phyloP scores from a whole-genome alignment of 1,284 basidiomycete species.

The Inonotus hispidus region DNA sequence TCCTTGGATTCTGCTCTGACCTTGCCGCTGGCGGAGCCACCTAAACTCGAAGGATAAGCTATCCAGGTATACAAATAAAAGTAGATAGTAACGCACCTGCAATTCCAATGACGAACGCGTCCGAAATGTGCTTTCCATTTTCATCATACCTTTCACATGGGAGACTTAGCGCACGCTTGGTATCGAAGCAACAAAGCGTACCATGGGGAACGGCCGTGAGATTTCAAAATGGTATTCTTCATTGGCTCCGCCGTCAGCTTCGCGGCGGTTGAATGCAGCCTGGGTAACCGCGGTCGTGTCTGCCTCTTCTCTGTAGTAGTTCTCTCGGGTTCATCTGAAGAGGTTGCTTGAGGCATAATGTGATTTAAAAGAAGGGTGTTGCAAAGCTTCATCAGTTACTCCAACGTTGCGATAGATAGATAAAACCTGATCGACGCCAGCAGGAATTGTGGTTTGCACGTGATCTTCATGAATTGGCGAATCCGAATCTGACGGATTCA shows the following conservation, averaged over 20 bases:
- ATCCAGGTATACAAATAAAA: slow-evolving; percentile 4
- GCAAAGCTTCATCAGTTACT: too few relatives aligned
- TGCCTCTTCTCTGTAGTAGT: background rate
- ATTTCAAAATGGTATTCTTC: slow-evolving; percentile 80
- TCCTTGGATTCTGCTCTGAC: slow-evolving; percentile 34
- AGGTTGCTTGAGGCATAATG: background rate
- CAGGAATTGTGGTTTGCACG: background rate
- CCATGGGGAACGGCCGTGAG: slow-evolving; percentile 82
- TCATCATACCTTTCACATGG: slow-evolving; percentile 57
- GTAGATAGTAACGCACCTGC: slow-evolving; percentile 54
- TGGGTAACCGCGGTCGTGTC: slow-evolving; percentile 1
- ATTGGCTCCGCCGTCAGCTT: slow-evolving; percentile 12
- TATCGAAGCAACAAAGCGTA: slow-evolving; percentile 28
- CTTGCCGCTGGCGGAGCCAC: slow-evolving; percentile 93
- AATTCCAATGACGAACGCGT: slow-evolving; percentile 91
- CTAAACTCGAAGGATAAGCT: slow-evolving; percentile 31
- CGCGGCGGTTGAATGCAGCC: background rate
- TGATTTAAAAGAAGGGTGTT: background rate
- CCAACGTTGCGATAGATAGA: background rate
- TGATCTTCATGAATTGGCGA: background rate
- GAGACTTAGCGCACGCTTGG: slow-evolving; percentile 3
- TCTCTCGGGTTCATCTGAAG: background rate
- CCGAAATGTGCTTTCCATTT: slow-evolving; percentile 60
- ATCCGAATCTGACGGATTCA: background rate
- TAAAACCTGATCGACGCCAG: background rate